These are phyloP conservation scores for Aristolochia fimbriata DNA, from an alignment of 164 flowering plant genomes.

Conservation along the genomic window DNA sequence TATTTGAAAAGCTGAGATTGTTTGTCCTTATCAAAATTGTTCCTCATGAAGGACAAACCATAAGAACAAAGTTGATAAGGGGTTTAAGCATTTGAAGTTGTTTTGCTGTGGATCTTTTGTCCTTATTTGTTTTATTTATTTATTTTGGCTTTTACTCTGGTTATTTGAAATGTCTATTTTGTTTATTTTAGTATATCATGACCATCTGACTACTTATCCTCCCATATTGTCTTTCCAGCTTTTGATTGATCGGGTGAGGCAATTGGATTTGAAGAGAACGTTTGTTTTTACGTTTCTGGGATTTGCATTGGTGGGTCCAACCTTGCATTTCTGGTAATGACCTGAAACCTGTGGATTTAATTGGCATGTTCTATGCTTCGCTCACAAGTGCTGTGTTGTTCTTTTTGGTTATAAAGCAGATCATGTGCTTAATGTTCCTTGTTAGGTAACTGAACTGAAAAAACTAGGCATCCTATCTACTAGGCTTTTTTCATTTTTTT, in stretches of 20 bases:
- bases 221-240: slow-evolving; percentile 28
- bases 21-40: no score
- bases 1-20: no score
- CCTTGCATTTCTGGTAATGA: slow-evolving; percentile 87
- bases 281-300: slow-evolving; percentile 71
- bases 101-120: no score
- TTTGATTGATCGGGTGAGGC: slow-evolving; percentile 53
- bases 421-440: background rate
- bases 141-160: no score
- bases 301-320: slow-evolving; percentile 78
- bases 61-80: no score
- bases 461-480: slow-evolving; percentile 12
- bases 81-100: no score
- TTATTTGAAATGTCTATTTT: no score
- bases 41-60: no score
- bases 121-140: no score
- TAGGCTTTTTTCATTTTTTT: slow-evolving; percentile 63
- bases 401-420: background rate
- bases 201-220: no score
- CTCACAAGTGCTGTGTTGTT: background rate
- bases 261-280: slow-evolving; percentile 62
- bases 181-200: no score
- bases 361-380: no score
- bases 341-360: slow-evolving; percentile 4
- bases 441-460: background rate